Percentiles rank a stretch among this genome's conserved stretches.
Evolutionary conservation across 441 rosid genomes (phyloP).

Genomic region (Pelargonium cotyledonis): DNA sequence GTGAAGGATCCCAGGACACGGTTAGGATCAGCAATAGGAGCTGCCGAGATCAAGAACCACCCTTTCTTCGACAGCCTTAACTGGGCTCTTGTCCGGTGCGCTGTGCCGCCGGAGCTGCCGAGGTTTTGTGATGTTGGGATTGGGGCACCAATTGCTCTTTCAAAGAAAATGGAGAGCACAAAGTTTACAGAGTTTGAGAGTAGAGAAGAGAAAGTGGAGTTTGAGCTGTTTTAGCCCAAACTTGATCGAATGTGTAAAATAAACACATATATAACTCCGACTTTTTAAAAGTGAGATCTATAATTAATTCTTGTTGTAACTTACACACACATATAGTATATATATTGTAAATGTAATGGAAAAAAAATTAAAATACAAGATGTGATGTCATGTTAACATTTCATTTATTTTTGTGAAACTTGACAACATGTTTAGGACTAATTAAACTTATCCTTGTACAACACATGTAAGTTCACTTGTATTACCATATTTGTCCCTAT

Average conservation of each 20-base stretch:
- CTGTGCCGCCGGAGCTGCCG: constrained; percentile 58
- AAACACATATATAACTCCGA: too few species aligned
- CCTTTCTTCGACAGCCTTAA: constrained; percentile 64
- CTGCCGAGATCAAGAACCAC: constrained; percentile 65
- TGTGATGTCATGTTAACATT: too few species aligned
- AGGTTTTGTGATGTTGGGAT: constrained; percentile 21
- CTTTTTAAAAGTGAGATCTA: too few species aligned
- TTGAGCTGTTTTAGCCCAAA: constrained; percentile 46
- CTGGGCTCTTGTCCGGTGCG: constrained; percentile 66
- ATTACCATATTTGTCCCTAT: too few species aligned
- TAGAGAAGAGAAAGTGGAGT: constrained; percentile 34
- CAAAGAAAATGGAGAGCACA: constrained; percentile 29
- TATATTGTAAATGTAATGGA: too few species aligned
- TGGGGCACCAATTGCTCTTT: constrained; percentile 11
- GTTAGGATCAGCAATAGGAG: constrained; percentile 57
- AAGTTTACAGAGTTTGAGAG: constrained; percentile 26
- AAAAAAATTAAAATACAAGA: too few species aligned
- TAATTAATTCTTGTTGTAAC: too few species aligned
- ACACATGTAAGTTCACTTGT: too few species aligned
- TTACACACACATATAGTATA: too few species aligned
- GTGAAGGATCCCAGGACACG: constrained; percentile 55
- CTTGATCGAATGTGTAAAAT: not conserved
- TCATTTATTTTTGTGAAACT: too few species aligned
- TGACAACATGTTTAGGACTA: too few species aligned
- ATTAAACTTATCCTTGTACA: too few species aligned